A percentile compares a stretch with the other conserved stretches of the same genome.
Conservation (phyloP, 2,329 filamentous ascomycete species). For the Cryphonectria carpinicola region DNA sequence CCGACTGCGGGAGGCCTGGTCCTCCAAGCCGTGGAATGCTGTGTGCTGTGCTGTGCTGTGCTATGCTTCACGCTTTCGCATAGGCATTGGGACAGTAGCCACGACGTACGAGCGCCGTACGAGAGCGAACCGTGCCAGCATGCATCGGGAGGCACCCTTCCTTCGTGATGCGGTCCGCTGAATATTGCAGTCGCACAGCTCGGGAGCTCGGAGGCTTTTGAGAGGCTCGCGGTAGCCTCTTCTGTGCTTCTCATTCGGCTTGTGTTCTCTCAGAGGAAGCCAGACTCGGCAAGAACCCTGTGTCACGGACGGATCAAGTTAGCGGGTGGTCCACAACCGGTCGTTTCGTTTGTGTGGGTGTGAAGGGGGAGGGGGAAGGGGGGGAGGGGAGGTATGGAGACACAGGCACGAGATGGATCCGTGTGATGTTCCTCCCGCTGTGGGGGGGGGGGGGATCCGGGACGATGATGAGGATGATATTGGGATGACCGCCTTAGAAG, state of each 20-base stretch:
- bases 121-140: not conserved
- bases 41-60: not conserved
- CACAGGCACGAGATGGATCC: slow-evolving; percentile 20
- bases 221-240: slow-evolving; percentile 10
- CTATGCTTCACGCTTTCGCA: not conserved
- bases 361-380: not conserved
- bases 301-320: slow-evolving; percentile 32
- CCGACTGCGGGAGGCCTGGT: not conserved
- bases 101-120: not conserved
- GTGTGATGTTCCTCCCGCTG: slow-evolving; percentile 18
- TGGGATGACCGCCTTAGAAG: slow-evolving; percentile 22
- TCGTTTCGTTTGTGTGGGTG: slow-evolving; percentile 21
- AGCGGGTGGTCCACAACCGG: slow-evolving; percentile 26
- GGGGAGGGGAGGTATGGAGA: not conserved
- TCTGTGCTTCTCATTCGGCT: slow-evolving; percentile 16
- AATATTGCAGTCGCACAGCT: slow-evolving; percentile 11
- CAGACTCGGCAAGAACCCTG: slow-evolving; percentile 65
- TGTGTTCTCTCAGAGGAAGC: slow-evolving; percentile 54
- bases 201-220: slow-evolving; percentile 14
- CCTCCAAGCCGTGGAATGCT: not conserved
- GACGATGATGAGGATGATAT: slow-evolving; percentile 6
- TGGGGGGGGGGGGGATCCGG: not conserved
- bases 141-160: not conserved
- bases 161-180: not conserved
- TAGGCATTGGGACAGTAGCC: not conserved